Base-by-base conservation (phyloP, 345 rosid genomes). In the Eucalyptus curtisii region DNA sequence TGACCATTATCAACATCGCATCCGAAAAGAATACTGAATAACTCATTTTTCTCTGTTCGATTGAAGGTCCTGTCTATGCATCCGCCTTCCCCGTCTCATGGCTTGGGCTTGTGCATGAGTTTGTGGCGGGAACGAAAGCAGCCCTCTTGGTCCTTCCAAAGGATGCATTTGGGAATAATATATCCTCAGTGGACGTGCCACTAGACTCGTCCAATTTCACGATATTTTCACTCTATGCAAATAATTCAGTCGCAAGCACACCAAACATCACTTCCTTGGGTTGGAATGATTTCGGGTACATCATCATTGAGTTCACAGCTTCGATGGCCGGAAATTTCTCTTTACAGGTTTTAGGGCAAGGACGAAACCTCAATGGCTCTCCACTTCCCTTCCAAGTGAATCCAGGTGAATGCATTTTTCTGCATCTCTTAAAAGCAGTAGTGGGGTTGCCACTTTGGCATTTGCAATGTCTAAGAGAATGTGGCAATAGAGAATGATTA, bases 131-230 rank as follows among this genome's bases (percentile, higher is more conserved):
- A 89, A 87, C 57, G 13, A 93, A 88, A 89, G 96, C 95, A 8
- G 88, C 93, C 27, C 47, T 98, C 40, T 79, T 92, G 90, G 89
- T 97, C 92, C 93, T 94, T 90, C 96, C 98, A 33, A 95, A 92
- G 52, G 98, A 98, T 91, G 99, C 98, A 49, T 98, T 97, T 90
- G 99, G 99, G 42, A 98, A 98, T 55, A 95, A 95, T 66, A 85
- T 96, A 30, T 89, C 97, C 33, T 92, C 92, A 66, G 91, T 91
- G 1, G 89, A 90, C 13, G 91, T 94, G 90, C 94, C 92, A 5
- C 87, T 90, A 68, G 91, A 52, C 88, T 90, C 90, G 30, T 91
- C 89, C 33, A 94, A 94, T 91, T 94, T 95, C 90, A 92, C 94
- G 2, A 49, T 94, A 33, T 91, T 92, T 49, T 90, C 91, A 53